Conservation (phyloP, 78 protist genomes). For the Mastigamoeba balamuthi region DNA sequence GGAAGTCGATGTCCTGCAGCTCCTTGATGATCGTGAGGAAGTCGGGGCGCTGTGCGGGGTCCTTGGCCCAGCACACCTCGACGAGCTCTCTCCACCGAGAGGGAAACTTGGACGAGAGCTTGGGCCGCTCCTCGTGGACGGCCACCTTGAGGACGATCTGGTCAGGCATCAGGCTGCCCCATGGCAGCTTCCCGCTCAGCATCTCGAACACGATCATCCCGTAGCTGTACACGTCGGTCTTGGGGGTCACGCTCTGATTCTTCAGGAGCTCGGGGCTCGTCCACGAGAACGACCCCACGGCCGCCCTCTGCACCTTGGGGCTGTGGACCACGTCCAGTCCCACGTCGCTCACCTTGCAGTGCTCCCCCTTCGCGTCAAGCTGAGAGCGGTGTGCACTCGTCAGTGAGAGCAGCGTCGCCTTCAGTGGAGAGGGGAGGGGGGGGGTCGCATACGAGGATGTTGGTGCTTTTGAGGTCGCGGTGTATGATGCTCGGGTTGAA, state of each 20-base stretch:
- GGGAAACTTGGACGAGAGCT: not conserved
- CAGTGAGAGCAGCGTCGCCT: not conserved
- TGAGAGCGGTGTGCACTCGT: too few relatives aligned
- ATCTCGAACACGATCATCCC: not conserved
- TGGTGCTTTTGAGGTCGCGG: slow-evolving; percentile 17
- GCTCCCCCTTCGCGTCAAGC: not conserved
- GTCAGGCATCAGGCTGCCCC: not conserved
- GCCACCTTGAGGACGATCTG: not conserved
- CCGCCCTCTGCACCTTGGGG: not conserved
- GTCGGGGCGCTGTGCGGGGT: not conserved
- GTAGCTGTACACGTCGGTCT: not conserved
- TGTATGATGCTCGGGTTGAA: not conserved
- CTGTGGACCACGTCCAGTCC: not conserved
- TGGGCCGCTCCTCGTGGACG: not conserved
- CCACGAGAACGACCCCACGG: not conserved
- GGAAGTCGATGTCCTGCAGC: too few relatives aligned
- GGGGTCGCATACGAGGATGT: slow-evolving; percentile 2
- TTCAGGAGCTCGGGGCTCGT: not conserved
- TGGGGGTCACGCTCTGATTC: not conserved
- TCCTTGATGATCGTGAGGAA: not conserved
- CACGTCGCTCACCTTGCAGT: not conserved
- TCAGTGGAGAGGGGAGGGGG: slow-evolving; percentile 3
- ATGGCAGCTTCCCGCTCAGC: not conserved
- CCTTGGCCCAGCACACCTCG: not conserved
- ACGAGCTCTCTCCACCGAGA: not conserved